Percentiles rank a stretch among this genome's conserved stretches.
These are phyloP conservation scores for Colletotrichum sublineola DNA, from an alignment of 2,329 filamentous ascomycete genomes.

Conservation along the genomic window DNA sequence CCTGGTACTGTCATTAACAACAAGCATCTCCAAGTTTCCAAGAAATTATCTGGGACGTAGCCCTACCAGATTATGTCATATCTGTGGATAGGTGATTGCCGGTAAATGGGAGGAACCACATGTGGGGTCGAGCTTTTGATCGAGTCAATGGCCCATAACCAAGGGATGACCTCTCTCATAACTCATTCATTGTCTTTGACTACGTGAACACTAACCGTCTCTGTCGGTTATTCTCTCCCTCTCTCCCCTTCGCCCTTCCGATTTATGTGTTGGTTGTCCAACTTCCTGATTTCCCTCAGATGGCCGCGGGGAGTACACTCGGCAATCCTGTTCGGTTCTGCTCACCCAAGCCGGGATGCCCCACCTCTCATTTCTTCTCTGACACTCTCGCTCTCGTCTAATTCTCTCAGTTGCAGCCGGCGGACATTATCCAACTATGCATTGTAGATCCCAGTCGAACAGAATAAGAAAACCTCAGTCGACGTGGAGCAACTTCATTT, in stretches of 20 bases:
- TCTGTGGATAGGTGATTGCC: constrained; percentile 12
- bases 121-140: constrained; percentile 11
- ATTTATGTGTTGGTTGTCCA: not conserved
- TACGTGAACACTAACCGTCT: not conserved
- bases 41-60: constrained; percentile 24
- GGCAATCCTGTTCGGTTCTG: not conserved
- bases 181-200: not conserved
- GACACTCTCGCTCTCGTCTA: constrained; percentile 11
- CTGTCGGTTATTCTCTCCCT: not conserved
- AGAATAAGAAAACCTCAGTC: not conserved
- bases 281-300: not conserved
- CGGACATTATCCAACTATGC: constrained; percentile 16
- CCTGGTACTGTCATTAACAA: not conserved
- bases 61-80: constrained; percentile 27
- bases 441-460: constrained; percentile 8
- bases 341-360: not conserved
- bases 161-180: not conserved
- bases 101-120: constrained; percentile 15
- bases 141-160: constrained; percentile 12
- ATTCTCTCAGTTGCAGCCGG: not conserved
- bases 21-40: constrained; percentile 5
- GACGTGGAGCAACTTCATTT: not conserved
- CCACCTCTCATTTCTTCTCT: constrained; percentile 21
- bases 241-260: too few relatives aligned
- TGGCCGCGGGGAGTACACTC: not conserved